Percentiles rank a stretch among this genome's conserved stretches.
Conservation (phyloP, 163 green algal species). For the Scenedesmus sp. region DNA sequence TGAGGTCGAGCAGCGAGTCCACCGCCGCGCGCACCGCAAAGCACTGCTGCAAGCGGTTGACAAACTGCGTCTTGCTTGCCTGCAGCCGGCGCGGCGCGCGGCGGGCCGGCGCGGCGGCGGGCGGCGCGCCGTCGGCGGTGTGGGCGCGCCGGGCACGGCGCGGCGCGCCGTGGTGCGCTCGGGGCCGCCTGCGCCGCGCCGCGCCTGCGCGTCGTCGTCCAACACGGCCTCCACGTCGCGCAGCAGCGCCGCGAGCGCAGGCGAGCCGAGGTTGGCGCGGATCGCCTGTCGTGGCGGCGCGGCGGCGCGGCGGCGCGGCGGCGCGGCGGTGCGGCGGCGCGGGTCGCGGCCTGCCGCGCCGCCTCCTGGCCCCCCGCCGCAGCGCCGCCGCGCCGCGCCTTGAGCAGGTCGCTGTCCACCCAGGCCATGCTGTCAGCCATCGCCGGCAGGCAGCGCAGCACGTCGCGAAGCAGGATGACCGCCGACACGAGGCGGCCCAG, state of each 20-base stretch:
- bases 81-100: too few relatives aligned
- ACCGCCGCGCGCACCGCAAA: conserved; percentile 79
- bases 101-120: too few relatives aligned
- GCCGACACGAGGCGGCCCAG: conserved; percentile 55
- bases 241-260: conserved; percentile 46
- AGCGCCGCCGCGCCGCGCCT: too few relatives aligned
- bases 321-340: too few relatives aligned
- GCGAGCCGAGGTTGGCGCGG: conserved; percentile 49
- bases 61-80: conserved; percentile 62
- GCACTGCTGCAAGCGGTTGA: conserved; percentile 83
- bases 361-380: too few relatives aligned
- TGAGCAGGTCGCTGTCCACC: conserved; percentile 58
- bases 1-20: conserved; percentile 85
- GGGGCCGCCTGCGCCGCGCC: neutral
- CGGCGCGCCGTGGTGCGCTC: too few relatives aligned
- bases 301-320: neutral
- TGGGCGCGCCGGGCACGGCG: too few relatives aligned
- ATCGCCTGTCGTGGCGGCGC: conserved; percentile 48
- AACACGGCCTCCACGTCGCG: conserved; percentile 53
- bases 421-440: conserved; percentile 59
- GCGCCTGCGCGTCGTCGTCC: conserved; percentile 55
- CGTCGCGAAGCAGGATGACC: conserved; percentile 74
- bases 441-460: conserved; percentile 61
- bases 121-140: too few relatives aligned
- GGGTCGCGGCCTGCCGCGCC: too few relatives aligned